These are phyloP conservation scores for Globisporangium cederbergense DNA, from an alignment of 352 stramenopile genomes.

Conservation along the genomic window DNA sequence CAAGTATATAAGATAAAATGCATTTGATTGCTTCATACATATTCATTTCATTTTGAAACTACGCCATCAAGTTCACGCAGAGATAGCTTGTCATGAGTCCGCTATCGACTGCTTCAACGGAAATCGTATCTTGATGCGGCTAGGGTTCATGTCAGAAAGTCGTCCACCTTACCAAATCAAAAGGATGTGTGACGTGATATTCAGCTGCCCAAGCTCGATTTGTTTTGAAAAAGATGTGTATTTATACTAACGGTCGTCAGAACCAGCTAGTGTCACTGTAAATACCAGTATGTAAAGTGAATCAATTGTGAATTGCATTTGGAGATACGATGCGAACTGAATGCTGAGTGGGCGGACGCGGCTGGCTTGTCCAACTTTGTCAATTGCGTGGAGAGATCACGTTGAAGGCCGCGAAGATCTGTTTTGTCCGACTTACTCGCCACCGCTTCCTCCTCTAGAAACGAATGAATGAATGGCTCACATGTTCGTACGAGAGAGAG, in stretches of 20 bases:
- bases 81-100: background rate
- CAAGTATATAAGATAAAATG: too few species aligned
- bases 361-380: background rate
- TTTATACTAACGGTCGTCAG: background rate
- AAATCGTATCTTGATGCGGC: background rate
- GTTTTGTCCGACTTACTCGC: background rate
- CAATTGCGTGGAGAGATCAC: background rate
- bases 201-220: background rate
- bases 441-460: background rate
- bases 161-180: background rate
- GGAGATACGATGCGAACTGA: background rate
- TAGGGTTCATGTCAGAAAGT: constrained; percentile 8
- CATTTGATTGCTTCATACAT: too few species aligned
- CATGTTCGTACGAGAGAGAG: too few species aligned
- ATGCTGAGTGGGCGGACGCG: background rate
- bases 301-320: background rate
- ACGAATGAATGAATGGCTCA: too few species aligned
- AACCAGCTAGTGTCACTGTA: too few species aligned
- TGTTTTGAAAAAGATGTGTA: background rate
- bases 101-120: background rate
- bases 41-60: too few species aligned
- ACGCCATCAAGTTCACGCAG: background rate
- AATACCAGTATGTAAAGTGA: background rate
- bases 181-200: background rate
- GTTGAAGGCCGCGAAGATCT: background rate